Base-by-base conservation (phyloP, 495 filamentous ascomycete species). In the Tuber borchii region DNA sequence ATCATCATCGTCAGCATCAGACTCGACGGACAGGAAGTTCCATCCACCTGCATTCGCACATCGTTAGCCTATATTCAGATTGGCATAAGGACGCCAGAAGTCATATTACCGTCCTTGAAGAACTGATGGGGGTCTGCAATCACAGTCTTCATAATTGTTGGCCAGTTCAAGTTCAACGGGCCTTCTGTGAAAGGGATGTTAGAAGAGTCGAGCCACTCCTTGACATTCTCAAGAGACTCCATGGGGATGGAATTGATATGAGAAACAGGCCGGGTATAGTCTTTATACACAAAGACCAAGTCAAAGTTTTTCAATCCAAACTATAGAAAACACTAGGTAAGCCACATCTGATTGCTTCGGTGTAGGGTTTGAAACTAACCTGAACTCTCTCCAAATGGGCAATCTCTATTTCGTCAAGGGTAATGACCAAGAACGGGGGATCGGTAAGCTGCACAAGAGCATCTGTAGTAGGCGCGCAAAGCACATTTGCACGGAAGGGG, bases 271-370 rank as follows among this genome's bases (percentile, higher is more conserved):
- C 94, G 89, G 71, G 91, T 89, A 85, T 97, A 98, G 85, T 99
- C 96, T 80, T 97, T 97, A 87, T 95, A 97, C 42, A 98, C 93
- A 80, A 97, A 93, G 14, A 98, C 96, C 79, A 98, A 89, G 85
- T 99, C 96, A 84, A 99, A 99, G 83, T 99, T 99, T 87, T 98
- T 98, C 68, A 99, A 88, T 37, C 96, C 96, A 81, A 98, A 99
- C 88, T 92, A 78, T 20, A 45, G 70, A 26, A 72, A 20, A 40
- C 17, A 51, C 34, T 26, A 45, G 17, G 69, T 78, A 37, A 78
- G 76, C 56, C 46, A 71, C 16, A 42, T 44, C 71, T 17, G 45
- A 37, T 72, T 46, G 45, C 44, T 8, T 76, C 31, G 7, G 39
- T 61, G 68, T 40, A 42, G 14, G 9, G 22, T 31, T 37, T 45